Percentiles rank a stretch among this genome's conserved stretches.
Conservation (phyloP, 352 stramenopile genomes). For the Pseudoperonospora humuli region DNA sequence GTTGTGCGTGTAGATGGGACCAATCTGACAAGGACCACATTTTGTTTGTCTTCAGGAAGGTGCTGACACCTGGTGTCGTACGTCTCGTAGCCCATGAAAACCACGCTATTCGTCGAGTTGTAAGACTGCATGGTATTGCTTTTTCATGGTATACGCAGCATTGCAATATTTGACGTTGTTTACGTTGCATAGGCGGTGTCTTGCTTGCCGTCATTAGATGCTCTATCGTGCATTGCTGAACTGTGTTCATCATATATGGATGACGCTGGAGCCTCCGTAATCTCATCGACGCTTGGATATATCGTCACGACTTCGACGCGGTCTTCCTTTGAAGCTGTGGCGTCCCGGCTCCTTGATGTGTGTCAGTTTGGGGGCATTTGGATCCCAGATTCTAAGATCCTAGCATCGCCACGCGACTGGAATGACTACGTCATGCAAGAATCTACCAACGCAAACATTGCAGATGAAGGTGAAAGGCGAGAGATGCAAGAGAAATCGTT, state of each 20-base stretch:
- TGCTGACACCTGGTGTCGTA: conserved; percentile 20
- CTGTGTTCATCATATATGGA: conserved; percentile 6
- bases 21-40: conserved; percentile 1
- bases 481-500: conserved; percentile 23
- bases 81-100: conserved; percentile 13
- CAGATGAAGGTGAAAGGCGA: conserved; percentile 1
- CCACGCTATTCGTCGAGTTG: background rate
- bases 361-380: conserved; percentile 17
- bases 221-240: conserved; percentile 8
- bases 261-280: background rate
- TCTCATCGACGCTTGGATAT: conserved; percentile 15
- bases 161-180: background rate
- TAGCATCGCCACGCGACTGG: conserved; percentile 12
- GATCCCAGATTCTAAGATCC: background rate
- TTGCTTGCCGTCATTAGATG: conserved; percentile 23
- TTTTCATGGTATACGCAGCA: background rate
- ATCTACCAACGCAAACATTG: background rate
- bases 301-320: conserved; percentile 15
- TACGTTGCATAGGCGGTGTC: conserved; percentile 17
- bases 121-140: background rate
- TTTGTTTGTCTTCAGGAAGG: conserved; percentile 12
- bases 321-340: conserved; percentile 14
- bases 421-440: conserved; percentile 1
- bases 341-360: conserved; percentile 24
- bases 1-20: background rate